Conservation (phyloP, 805 yeast genomes). For the Cephaloascus albidus region DNA sequence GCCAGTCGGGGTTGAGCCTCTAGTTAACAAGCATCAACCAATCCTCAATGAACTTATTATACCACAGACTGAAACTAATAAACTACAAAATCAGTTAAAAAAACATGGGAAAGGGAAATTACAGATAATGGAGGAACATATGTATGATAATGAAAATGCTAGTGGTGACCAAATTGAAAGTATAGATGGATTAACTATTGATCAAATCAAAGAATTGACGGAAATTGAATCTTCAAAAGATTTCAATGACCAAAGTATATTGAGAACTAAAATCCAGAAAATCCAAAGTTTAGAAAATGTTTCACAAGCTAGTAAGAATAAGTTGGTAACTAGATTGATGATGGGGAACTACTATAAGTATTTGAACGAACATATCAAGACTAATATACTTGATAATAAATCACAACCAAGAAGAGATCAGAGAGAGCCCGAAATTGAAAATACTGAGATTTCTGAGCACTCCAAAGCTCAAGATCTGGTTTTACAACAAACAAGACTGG, state of each 20-base stretch:
- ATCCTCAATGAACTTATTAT: constrained; percentile 41
- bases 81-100: constrained; percentile 4
- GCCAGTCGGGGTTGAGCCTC: constrained; percentile 45
- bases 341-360: constrained; percentile 56
- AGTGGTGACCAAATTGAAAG: neutral
- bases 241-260: constrained; percentile 23
- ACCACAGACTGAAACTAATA: constrained; percentile 27
- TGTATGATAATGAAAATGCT: constrained; percentile 8
- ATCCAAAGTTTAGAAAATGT: constrained; percentile 29
- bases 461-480: neutral
- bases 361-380: constrained; percentile 20
- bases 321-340: constrained; percentile 55
- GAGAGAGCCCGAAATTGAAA: constrained; percentile 13
- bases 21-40: constrained; percentile 37
- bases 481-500: too few species aligned
- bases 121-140: constrained; percentile 11
- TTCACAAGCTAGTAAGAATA: constrained; percentile 33
- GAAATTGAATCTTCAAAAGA: constrained; percentile 25
- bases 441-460: neutral
- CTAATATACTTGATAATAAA: constrained; percentile 18
- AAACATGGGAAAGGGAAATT: constrained; percentile 5
- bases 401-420: constrained; percentile 20
- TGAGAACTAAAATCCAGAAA: constrained; percentile 39
- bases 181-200: neutral
- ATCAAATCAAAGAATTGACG: constrained; percentile 15